Conservation (phyloP, 306 rosid species). For the Prunus mira region DNA sequence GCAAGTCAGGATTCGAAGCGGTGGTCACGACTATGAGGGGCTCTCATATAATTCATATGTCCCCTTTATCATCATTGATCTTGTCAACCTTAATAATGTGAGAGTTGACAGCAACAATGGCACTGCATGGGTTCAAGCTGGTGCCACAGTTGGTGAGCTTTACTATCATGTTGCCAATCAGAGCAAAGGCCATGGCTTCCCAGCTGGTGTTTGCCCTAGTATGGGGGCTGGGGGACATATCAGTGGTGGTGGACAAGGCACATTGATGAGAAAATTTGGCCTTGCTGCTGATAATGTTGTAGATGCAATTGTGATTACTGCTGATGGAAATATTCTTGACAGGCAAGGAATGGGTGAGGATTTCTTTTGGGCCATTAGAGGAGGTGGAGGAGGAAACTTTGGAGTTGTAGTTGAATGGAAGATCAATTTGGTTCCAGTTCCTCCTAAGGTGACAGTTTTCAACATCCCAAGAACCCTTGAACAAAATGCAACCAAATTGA, state of each 20-base stretch:
- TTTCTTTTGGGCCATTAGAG: slow-evolving; percentile 57
- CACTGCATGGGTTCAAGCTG: slow-evolving; percentile 64
- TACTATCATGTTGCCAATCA: slow-evolving; percentile 42
- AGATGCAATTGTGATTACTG: slow-evolving; percentile 45
- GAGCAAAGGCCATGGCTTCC: slow-evolving; percentile 45
- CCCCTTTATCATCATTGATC: slow-evolving; percentile 21
- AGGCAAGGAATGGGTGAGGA: slow-evolving; percentile 49
- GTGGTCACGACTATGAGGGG: slow-evolving; percentile 24
- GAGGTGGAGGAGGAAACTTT: slow-evolving; percentile 56
- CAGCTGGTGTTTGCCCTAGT: slow-evolving; percentile 52
- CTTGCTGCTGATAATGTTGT: slow-evolving; percentile 40
- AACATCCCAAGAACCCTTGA: slow-evolving; percentile 19
- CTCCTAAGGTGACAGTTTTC: slow-evolving; percentile 30
- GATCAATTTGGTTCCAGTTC: slow-evolving; percentile 33
- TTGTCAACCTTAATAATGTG: slow-evolving; percentile 1
- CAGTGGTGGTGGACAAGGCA: slow-evolving; percentile 47
- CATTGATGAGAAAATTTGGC: slow-evolving; percentile 43
- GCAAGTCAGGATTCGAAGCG: slow-evolving; percentile 24
- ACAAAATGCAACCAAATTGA: slow-evolving; percentile 24
- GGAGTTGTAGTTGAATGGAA: slow-evolving; percentile 47
- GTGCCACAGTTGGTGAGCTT: slow-evolving; percentile 53
- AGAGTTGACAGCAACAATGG: slow-evolving; percentile 5
- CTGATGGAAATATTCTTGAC: slow-evolving; percentile 30
- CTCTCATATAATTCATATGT: slow-evolving; percentile 8
- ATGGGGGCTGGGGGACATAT: slow-evolving; percentile 49